A percentile compares a stretch with the other conserved stretches of the same genome.
phyloP scores from a whole-genome alignment of 2,329 filamentous ascomycete genomes.

The Teratosphaeria pseudoeucalypti region DNA sequence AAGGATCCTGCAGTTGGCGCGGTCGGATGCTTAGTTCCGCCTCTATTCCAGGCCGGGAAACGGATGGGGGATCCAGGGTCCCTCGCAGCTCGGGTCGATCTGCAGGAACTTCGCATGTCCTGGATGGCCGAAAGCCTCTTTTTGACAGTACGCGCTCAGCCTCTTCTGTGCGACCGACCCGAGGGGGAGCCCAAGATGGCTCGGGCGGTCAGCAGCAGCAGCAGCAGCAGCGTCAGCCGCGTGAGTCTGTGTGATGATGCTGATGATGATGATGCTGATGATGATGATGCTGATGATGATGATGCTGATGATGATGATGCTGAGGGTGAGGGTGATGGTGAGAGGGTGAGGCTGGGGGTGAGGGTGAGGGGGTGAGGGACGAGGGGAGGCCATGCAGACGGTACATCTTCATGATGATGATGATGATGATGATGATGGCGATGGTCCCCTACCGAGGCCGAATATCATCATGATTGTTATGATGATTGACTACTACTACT shows the following conservation, averaged over 20 bases:
- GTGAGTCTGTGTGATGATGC: too few relatives aligned
- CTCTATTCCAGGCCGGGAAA: not conserved
- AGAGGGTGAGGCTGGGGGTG: too few relatives aligned
- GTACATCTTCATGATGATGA: not conserved
- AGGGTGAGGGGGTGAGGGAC: too few relatives aligned
- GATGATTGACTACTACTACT: too few relatives aligned
- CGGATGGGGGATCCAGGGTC: not conserved
- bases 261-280: too few relatives aligned
- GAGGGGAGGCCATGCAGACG: not conserved
- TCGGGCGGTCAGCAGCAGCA: not conserved
- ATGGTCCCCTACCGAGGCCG: not conserved
- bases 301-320: too few relatives aligned
- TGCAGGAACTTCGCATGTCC: slow-evolving; percentile 1
- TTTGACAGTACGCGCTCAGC: not conserved
- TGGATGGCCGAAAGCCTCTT: not conserved
- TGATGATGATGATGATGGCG: too few relatives aligned
- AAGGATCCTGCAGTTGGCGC: not conserved
- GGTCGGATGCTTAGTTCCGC: not conserved
- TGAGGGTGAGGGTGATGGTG: too few relatives aligned
- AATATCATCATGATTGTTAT: too few relatives aligned
- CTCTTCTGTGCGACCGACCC: not conserved
- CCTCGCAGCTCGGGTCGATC: not conserved
- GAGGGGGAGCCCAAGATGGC: not conserved
- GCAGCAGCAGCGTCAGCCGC: not conserved
- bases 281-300: too few relatives aligned